Percentiles rank a stretch among this genome's conserved stretches.
Evolutionary conservation across 1,139 yeast species (phyloP).

Genomic region (Blastobotrys persicus): DNA sequence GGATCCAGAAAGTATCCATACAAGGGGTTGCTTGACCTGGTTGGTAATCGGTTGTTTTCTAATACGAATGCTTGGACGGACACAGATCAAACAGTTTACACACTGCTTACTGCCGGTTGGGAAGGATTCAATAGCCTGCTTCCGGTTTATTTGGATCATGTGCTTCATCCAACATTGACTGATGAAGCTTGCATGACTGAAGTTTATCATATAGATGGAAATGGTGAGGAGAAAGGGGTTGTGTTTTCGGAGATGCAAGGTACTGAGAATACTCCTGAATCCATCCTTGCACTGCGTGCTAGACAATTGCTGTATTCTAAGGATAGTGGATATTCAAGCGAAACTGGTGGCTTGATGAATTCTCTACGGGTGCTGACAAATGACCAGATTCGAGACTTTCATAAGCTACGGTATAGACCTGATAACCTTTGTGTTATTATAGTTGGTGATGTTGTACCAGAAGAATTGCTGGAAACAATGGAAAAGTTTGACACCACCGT

Average conservation of each 20-base stretch:
- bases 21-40: conserved; percentile 83
- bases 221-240: conserved; percentile 91
- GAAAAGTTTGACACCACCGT: conserved; percentile 60
- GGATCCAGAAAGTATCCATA: conserved; percentile 89
- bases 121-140: conserved; percentile 81
- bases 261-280: conserved; percentile 77
- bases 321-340: conserved; percentile 80
- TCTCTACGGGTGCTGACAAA: conserved; percentile 72
- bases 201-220: conserved; percentile 90
- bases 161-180: conserved; percentile 79
- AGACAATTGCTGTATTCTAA: conserved; percentile 59
- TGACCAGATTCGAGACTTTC: conserved; percentile 74
- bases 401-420: conserved; percentile 68
- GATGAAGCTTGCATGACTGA: conserved; percentile 92
- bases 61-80: conserved; percentile 97
- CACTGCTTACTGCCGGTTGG: conserved; percentile 93
- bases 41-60: conserved; percentile 83
- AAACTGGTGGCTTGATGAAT: conserved; percentile 87
- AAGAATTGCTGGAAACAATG: conserved; percentile 62
- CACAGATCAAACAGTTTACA: conserved; percentile 93
- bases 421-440: conserved; percentile 80
- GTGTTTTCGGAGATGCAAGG: conserved; percentile 98
- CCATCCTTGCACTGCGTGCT: conserved; percentile 58
- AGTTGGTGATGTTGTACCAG: conserved; percentile 78
- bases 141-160: conserved; percentile 88